Conservation (phyloP, 352 stramenopile species). For the Pythium insidiosum region DNA sequence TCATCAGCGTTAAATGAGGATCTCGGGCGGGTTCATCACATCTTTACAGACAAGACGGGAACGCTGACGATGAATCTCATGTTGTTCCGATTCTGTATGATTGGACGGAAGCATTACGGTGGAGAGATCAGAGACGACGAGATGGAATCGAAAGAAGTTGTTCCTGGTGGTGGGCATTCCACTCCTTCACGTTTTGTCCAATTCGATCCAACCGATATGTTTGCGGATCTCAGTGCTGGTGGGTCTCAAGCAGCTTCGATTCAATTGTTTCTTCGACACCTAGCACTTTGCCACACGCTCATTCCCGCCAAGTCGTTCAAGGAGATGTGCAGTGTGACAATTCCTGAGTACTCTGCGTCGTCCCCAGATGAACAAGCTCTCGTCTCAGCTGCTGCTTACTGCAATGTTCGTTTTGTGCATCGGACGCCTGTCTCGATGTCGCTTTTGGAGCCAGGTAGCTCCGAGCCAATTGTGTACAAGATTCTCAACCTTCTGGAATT, state of each 20-base stretch:
- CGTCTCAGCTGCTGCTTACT: slow-evolving; percentile 62
- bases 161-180: no score
- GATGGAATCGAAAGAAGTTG: slow-evolving; percentile 16
- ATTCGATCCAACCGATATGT: slow-evolving; percentile 63
- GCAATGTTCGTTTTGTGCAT: slow-evolving; percentile 75
- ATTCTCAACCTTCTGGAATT: slow-evolving; percentile 96
- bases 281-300: slow-evolving; percentile 76
- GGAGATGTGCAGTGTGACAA: slow-evolving; percentile 71
- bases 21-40: slow-evolving; percentile 84
- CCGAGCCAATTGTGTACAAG: slow-evolving; percentile 57
- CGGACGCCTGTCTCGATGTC: slow-evolving; percentile 49
- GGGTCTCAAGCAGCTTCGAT: slow-evolving; percentile 35
- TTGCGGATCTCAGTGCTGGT: slow-evolving; percentile 36
- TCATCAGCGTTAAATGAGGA: slow-evolving; percentile 89
- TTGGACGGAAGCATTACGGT: slow-evolving; percentile 91
- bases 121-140: slow-evolving; percentile 49
- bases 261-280: slow-evolving; percentile 54
- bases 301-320: slow-evolving; percentile 58
- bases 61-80: slow-evolving; percentile 95
- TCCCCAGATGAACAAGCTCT: slow-evolving; percentile 78
- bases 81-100: slow-evolving; percentile 94
- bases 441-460: slow-evolving; percentile 32
- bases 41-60: slow-evolving; percentile 95
- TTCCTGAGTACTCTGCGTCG: slow-evolving; percentile 69
- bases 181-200: slow-evolving; percentile 60